These are phyloP conservation scores for Chlorociboria aeruginascens DNA, from an alignment of 495 filamentous ascomycete genomes.

Conservation along the genomic window DNA sequence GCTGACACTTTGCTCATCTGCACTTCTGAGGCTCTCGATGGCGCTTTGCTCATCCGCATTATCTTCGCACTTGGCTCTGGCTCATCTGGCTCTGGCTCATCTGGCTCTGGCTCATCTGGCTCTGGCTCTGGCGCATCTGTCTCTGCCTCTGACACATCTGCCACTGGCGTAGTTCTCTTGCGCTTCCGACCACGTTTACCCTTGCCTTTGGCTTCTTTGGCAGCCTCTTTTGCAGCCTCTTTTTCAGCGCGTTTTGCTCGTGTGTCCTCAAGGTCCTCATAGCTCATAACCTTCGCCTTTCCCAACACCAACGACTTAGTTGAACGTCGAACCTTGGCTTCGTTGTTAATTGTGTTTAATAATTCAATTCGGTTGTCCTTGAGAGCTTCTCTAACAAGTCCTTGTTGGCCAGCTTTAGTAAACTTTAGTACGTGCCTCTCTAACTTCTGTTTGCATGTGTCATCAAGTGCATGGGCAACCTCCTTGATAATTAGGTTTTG, in stretches of 20 bases:
- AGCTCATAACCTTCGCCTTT: slow-evolving; percentile 25
- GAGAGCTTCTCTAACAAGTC: not conserved
- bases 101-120: slow-evolving; percentile 11
- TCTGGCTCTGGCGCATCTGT: no score
- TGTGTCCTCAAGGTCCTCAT: slow-evolving; percentile 26
- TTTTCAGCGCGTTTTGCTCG: slow-evolving; percentile 25
- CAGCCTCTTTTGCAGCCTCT: slow-evolving; percentile 17
- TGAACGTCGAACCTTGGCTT: slow-evolving; percentile 16
- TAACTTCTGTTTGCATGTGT: slow-evolving; percentile 20
- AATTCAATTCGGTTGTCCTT: not conserved
- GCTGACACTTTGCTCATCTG: not conserved
- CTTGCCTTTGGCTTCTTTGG: slow-evolving; percentile 10
- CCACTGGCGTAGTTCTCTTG: not conserved
- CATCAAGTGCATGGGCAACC: slow-evolving; percentile 19
- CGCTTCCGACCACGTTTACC: slow-evolving; percentile 7
- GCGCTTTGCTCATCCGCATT: slow-evolving; percentile 1
- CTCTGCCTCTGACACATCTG: no score
- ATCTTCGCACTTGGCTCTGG: not conserved
- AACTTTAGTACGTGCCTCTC: slow-evolving; percentile 16
- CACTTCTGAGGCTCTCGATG: slow-evolving; percentile 1
- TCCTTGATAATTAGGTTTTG: no score
- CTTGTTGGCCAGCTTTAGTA: slow-evolving; percentile 8
- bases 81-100: slow-evolving; percentile 11
- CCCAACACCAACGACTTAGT: slow-evolving; percentile 9
- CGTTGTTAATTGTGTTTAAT: not conserved